Percentiles rank a stretch among this genome's conserved stretches.
These are phyloP conservation scores for Agaricus blazei DNA, from an alignment of 768 basidiomycete species.

Conservation along the genomic window DNA sequence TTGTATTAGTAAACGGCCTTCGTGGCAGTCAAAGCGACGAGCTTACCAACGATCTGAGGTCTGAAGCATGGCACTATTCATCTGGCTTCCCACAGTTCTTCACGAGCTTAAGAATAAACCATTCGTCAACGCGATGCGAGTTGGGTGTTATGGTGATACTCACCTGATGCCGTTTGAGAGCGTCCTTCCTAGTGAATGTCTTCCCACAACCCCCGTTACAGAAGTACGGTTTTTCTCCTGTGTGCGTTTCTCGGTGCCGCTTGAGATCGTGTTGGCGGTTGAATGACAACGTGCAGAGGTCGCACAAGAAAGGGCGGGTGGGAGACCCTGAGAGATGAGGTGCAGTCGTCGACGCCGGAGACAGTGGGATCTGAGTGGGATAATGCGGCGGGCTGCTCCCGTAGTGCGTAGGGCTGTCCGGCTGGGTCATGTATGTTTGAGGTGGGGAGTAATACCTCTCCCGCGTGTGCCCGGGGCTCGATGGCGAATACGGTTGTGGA, in stretches of 20 bases:
- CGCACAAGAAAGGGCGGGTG: conserved; percentile 59
- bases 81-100: conserved; percentile 76
- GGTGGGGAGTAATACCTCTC: conserved; percentile 40
- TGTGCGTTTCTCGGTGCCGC: conserved; percentile 79
- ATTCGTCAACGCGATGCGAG: conserved; percentile 11
- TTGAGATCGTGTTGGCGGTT: conserved; percentile 84
- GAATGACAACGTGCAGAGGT: conserved; percentile 76
- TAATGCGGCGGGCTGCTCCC: conserved; percentile 19
- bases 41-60: conserved; percentile 2
- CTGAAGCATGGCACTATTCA: conserved; percentile 31
- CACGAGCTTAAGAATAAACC: conserved; percentile 47
- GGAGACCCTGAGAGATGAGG: conserved; percentile 55
- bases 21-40: not conserved
- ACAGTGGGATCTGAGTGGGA: conserved; percentile 31
- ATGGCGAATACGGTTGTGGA: conserved; percentile 20
- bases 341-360: conserved; percentile 22
- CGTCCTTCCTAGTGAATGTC: conserved; percentile 85
- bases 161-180: conserved; percentile 82
- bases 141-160: conserved; percentile 17
- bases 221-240: conserved; percentile 77
- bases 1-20: not conserved
- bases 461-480: conserved; percentile 25
- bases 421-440: conserved; percentile 9
- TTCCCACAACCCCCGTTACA: conserved; percentile 85
- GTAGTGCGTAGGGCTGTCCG: conserved; percentile 15